Base-by-base conservation (phyloP, 306 rosid genomes). In the Glycyrrhiza uralensis region DNA sequence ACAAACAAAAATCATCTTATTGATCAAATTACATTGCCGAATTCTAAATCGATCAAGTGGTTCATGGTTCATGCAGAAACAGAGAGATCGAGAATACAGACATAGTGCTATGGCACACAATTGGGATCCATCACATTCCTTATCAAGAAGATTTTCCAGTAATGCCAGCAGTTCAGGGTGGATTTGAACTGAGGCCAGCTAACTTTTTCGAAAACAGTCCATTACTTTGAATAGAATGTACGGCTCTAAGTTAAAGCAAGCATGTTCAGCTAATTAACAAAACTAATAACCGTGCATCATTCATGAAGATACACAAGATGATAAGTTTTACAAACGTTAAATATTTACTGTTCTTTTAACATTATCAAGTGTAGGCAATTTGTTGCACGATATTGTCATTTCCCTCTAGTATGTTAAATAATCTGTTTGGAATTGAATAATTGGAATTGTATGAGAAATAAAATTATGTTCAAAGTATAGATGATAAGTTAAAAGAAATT, bases 41-140 rank as follows among this genome's bases (percentile, higher is more conserved):
- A 47, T 12, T 35, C 14, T 62, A 26, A 44, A 8, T 29, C 19
- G 39, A 11, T 7, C 22, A 10, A 15, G 5, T 32, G 7, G 72
- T 24, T 61, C 0, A 8, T 29, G 69, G 49, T 22, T 20, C 13
- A 52, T 7, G 75, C 82, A 88, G 96, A 88, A 84, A 93, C 1
- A 90, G 97, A 35, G 89, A 32, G 32, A 93, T 93, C 22, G 90
- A 88, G 54, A 89, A 93, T 73, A 90, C 20, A 76, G 98, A 93
- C 60, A 89, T 88, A 45, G 98, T 90, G 13, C 0, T 90, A 4
- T 90, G 98, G 98, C 86, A 93, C 78, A 87, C 92, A 1, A 74
- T 90, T 23, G 98, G 98, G 57, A 76, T 93, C 61, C 98, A 90
- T 84, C 98, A 93, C 71, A 64, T 72, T 67, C 97, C 98, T 11